Evolutionary conservation across 371 early-diverging fungal genomes (phyloP), one percentile per base, ranked within the genome.

Genomic region (Nematocida homosporus): DNA sequence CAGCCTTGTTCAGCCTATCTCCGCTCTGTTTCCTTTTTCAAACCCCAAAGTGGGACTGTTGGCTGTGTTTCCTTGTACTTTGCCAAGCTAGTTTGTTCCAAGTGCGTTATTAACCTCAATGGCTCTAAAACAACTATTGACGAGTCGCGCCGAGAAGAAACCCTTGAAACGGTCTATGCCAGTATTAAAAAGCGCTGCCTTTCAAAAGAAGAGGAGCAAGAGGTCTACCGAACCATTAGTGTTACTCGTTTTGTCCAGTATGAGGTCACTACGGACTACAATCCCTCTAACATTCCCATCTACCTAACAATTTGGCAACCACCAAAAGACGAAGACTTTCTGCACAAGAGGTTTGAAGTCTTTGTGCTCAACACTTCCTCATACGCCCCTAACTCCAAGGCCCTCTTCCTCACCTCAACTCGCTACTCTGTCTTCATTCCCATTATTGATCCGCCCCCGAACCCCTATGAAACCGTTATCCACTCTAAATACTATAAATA

Each of bases 121-220:
- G 60, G 60, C 20, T 59, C 57, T 29, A 72, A 72, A 47, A 41
- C 52, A 35, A 63, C 35, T 35, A 59, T 72, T 32, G 75, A 72
- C 23, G 75, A 72, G 34, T 52, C 48, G 5, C 10, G 53, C 23
- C 3, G 60, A 18, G 61, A 59, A 23, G 38, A 47, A 40, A 53
- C 75, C 0, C 18, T 72, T 6, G 25, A 61, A 16, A 23, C 59
- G 23, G 48, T 72, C 20, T 35, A 59, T 20, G 55, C 27, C 52
- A 59, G 30, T 48, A 72, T 72, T 29, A 57, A 72, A 23, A 48
- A 35, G 13, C 32, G 60, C n/a, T 13, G 30, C 35, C 20, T 63
- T 5, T 5, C 38, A 41, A 23, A 16, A 42, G 61, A 61, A 23
- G 61, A 61, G 23, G 57, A 61, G 27, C 25, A 10, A 16, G 4